Percentiles rank a stretch among this genome's conserved stretches.
phyloP scores from a whole-genome alignment of 345 rosid species.

The Eucalyptus fibrosa region DNA sequence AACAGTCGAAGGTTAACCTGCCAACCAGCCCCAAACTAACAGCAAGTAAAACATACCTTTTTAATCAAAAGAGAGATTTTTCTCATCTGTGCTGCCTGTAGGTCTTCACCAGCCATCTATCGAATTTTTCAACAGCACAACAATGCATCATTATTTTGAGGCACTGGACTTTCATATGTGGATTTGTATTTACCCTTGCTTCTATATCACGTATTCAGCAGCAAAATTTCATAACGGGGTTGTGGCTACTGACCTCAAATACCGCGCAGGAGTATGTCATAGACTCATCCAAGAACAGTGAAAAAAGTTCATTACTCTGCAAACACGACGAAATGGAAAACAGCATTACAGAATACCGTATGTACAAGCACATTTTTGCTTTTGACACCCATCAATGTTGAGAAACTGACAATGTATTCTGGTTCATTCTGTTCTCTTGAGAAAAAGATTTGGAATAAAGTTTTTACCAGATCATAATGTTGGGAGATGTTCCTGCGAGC shows the following conservation, averaged over 20 bases:
- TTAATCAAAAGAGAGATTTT: slow-evolving; percentile 61
- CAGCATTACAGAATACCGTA: neutral
- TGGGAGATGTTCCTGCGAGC: slow-evolving; percentile 87
- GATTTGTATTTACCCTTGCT: neutral
- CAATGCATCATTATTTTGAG: neutral
- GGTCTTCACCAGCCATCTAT: slow-evolving; percentile 55
- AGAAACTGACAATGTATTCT: neutral
- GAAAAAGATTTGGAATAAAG: neutral
- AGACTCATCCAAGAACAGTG: slow-evolving; percentile 71
- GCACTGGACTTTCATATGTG: neutral
- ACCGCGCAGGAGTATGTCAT: slow-evolving; percentile 83
- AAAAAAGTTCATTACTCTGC: slow-evolving; percentile 76
- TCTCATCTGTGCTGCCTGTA: slow-evolving; percentile 65
- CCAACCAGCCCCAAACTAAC: neutral
- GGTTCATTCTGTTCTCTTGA: neutral
- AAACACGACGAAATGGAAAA: neutral
- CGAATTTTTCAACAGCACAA: neutral
- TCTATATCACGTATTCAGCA: neutral
- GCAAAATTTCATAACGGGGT: neutral
- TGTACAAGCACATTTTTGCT: neutral
- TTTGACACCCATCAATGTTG: neutral
- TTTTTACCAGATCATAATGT: slow-evolving; percentile 82
- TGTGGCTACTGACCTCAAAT: slow-evolving; percentile 38
- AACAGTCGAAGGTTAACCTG: neutral
- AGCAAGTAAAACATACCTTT: slow-evolving; percentile 21